Conservation (phyloP, 495 filamentous ascomycete genomes). For the Neurospora cerealis region DNA sequence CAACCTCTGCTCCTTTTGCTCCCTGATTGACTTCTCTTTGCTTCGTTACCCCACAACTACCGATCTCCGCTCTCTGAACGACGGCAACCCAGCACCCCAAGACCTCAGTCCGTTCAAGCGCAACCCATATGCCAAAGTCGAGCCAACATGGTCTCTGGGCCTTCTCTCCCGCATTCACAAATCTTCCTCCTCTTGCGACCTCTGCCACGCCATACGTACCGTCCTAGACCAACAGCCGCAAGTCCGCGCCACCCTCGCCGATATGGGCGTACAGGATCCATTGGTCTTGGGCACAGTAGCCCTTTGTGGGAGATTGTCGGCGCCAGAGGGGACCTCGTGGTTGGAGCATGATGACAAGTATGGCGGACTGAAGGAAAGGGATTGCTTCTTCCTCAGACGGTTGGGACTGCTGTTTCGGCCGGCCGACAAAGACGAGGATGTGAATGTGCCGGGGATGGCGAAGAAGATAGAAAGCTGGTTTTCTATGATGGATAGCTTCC, state of each 20-base stretch:
- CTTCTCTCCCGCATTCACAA: not conserved
- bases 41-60: not conserved
- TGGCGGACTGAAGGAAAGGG: not conserved
- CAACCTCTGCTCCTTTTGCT: not conserved
- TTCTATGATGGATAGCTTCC: not conserved
- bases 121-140: not conserved
- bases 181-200: not conserved
- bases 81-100: not conserved
- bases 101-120: not conserved
- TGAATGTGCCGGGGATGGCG: not conserved
- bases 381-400: not conserved
- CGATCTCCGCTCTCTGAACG: not conserved
- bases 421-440: not conserved
- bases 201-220: not conserved
- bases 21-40: not conserved
- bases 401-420: not conserved
- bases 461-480: not conserved
- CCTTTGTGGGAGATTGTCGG: not conserved
- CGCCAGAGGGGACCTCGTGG: not conserved
- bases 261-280: not conserved
- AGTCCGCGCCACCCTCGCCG: not conserved
- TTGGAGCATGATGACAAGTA: not conserved
- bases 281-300: not conserved
- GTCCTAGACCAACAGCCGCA: not conserved
- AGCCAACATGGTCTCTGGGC: not conserved